These are phyloP conservation scores for Phytopythium vexans DNA, from an alignment of 352 stramenopile genomes.

Conservation along the genomic window DNA sequence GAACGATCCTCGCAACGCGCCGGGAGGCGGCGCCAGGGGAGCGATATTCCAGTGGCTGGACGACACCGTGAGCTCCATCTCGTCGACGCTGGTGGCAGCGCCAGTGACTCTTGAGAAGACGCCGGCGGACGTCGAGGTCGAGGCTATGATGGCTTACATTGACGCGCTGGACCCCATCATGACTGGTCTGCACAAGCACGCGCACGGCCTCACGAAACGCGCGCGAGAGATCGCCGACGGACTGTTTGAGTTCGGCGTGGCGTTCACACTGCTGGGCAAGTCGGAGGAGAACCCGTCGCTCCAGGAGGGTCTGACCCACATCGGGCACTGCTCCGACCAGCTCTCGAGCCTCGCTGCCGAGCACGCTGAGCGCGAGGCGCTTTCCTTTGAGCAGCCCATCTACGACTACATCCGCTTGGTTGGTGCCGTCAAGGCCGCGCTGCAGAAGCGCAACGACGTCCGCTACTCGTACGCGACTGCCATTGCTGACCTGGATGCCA, in stretches of 20 bases:
- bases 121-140: slow-evolving; percentile 91
- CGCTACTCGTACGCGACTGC: slow-evolving; percentile 83
- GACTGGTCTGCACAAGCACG: slow-evolving; percentile 93
- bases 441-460: slow-evolving; percentile 93
- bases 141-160: slow-evolving; percentile 96
- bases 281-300: slow-evolving; percentile 91
- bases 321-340: slow-evolving; percentile 92
- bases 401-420: slow-evolving; percentile 96
- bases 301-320: slow-evolving; percentile 88
- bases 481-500: slow-evolving; percentile 86
- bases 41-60: slow-evolving; percentile 87
- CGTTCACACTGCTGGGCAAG: slow-evolving; percentile 94
- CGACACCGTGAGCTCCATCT: slow-evolving; percentile 84
- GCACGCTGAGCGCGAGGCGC: slow-evolving; percentile 91
- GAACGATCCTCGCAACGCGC: slow-evolving; percentile 59
- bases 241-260: slow-evolving; percentile 96
- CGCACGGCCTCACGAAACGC: slow-evolving; percentile 91
- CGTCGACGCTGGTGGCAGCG: slow-evolving; percentile 55
- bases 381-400: slow-evolving; percentile 94
- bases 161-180: slow-evolving; percentile 95
- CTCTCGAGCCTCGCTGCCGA: slow-evolving; percentile 90
- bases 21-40: slow-evolving; percentile 34
- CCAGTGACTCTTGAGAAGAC: slow-evolving; percentile 76
- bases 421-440: slow-evolving; percentile 92
- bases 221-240: slow-evolving; percentile 94